phyloP scores from a whole-genome alignment of 768 basidiomycete species.

The Rhodosporidiobolus odoratus region DNA sequence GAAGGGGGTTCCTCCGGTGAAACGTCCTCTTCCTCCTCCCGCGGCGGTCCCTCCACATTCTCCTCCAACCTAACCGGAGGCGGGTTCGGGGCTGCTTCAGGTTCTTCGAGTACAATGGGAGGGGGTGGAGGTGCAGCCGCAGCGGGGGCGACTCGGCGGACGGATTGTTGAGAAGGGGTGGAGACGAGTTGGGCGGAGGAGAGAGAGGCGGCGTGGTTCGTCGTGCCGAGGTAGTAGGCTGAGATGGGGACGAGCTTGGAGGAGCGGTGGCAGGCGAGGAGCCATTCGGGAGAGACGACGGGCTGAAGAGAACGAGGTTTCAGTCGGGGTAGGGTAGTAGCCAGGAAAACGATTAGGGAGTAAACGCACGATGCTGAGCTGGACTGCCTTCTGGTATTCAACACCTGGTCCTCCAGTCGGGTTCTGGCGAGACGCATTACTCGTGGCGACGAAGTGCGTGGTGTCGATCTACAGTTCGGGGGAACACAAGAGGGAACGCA shows the following conservation, averaged over 20 bases:
- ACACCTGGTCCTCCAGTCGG: slow-evolving; percentile 59
- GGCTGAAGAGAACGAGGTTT: too few relatives aligned
- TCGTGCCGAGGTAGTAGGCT: slow-evolving; percentile 53
- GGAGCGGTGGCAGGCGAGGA: slow-evolving; percentile 79
- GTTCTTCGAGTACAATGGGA: background rate
- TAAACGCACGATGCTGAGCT: slow-evolving; percentile 62
- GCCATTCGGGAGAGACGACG: slow-evolving; percentile 90
- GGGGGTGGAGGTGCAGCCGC: background rate
- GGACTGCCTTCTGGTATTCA: slow-evolving; percentile 90
- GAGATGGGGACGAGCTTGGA: slow-evolving; percentile 85
- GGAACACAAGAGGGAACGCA: too few relatives aligned
- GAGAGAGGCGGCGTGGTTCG: slow-evolving; percentile 38
- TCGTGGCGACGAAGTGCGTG: slow-evolving; percentile 44
- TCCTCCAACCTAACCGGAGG: slow-evolving; percentile 10
- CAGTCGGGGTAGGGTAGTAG: background rate
- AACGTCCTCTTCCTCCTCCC: background rate
- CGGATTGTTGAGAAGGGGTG: background rate
- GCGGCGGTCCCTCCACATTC: slow-evolving; percentile 11
- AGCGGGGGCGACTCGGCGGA: background rate
- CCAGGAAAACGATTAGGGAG: too few relatives aligned
- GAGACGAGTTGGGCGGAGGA: slow-evolving; percentile 38
- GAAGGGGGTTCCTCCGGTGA: background rate
- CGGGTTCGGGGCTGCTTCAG: background rate
- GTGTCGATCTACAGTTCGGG: slow-evolving; percentile 24
- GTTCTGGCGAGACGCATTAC: slow-evolving; percentile 2